Conservation (phyloP, 495 filamentous ascomycete genomes). For the Trichoderma parareesei region DNA sequence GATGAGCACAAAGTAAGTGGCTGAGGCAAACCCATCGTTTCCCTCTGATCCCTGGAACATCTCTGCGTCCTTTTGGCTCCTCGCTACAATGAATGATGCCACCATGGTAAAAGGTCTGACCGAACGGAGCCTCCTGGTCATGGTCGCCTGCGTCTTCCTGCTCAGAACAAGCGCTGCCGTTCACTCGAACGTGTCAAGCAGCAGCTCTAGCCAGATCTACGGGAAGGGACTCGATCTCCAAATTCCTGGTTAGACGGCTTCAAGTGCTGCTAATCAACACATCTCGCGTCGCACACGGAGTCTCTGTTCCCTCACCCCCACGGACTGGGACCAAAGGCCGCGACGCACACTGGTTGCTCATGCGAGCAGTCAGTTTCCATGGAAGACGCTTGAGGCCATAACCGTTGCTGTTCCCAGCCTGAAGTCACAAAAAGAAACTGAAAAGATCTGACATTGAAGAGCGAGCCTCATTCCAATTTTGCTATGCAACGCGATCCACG, state of each 20-base stretch:
- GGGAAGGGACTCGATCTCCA: constrained; percentile 16
- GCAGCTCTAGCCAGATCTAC: constrained; percentile 12
- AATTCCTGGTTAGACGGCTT: constrained; percentile 8
- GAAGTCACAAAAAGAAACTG: constrained; percentile 28
- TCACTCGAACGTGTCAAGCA: neutral
- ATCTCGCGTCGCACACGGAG: constrained; percentile 23
- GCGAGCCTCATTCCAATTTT: neutral
- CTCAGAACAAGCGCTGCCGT: neutral
- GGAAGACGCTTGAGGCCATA: constrained; percentile 18
- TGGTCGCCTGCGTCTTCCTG: constrained; percentile 10
- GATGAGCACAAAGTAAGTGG: neutral
- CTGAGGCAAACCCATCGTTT: neutral
- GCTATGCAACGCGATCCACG: neutral
- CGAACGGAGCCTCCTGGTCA: constrained; percentile 13
- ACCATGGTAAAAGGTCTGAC: constrained; percentile 16
- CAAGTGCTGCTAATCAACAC: constrained; percentile 12
- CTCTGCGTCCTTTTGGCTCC: neutral
- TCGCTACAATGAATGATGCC: constrained; percentile 11
- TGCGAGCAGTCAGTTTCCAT: neutral
- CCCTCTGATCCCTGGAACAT: neutral
- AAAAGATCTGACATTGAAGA: constrained; percentile 30
- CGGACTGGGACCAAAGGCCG: constrained; percentile 40
- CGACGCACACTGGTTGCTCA: constrained; percentile 25
- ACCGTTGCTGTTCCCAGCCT: constrained; percentile 25
- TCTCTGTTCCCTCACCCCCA: constrained; percentile 25